phyloP scores from a whole-genome alignment of 805 yeast genomes.

The Metschnikowia borealis region DNA sequence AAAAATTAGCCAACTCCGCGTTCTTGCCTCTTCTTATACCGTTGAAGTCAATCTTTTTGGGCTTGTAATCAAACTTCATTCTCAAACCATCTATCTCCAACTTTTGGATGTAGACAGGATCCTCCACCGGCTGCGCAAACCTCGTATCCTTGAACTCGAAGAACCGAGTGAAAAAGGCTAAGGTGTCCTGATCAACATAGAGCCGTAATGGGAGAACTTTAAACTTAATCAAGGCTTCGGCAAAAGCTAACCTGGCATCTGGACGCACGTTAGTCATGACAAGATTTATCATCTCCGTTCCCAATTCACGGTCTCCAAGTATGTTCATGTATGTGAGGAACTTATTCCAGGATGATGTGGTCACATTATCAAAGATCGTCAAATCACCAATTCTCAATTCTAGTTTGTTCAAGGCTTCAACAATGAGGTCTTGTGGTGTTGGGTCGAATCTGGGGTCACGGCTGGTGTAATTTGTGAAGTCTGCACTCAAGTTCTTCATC shows the following conservation, averaged over 20 bases:
- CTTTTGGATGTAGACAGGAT: constrained; percentile 63
- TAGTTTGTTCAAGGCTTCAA: constrained; percentile 47
- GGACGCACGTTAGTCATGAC: constrained; percentile 62
- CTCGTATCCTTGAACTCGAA: constrained; percentile 73
- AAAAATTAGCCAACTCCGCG: constrained; percentile 82
- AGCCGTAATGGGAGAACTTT: constrained; percentile 69
- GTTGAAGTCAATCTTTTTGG: constrained; percentile 79
- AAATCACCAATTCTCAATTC: constrained; percentile 50
- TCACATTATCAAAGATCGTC: constrained; percentile 69
- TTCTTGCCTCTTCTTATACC: constrained; percentile 85
- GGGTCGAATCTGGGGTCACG: constrained; percentile 42
- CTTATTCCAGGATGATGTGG: constrained; percentile 88
- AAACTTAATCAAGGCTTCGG: constrained; percentile 57
- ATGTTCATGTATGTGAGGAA: constrained; percentile 66
- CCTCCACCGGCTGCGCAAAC: constrained; percentile 63
- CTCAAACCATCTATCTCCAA: constrained; percentile 57
- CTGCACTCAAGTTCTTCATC: constrained; percentile 48
- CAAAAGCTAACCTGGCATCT: constrained; percentile 54
- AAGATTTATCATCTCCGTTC: constrained; percentile 57
- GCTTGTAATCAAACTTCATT: constrained; percentile 82
- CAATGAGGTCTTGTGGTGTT: constrained; percentile 29
- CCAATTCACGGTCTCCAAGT: constrained; percentile 66
- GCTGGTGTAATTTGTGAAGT: constrained; percentile 42
- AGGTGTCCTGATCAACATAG: constrained; percentile 89
- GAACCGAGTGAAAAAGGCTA: constrained; percentile 78